These are phyloP conservation scores for Cladosporium sp. DNA, from an alignment of 2,329 filamentous ascomycete species.

Conservation along the genomic window DNA sequence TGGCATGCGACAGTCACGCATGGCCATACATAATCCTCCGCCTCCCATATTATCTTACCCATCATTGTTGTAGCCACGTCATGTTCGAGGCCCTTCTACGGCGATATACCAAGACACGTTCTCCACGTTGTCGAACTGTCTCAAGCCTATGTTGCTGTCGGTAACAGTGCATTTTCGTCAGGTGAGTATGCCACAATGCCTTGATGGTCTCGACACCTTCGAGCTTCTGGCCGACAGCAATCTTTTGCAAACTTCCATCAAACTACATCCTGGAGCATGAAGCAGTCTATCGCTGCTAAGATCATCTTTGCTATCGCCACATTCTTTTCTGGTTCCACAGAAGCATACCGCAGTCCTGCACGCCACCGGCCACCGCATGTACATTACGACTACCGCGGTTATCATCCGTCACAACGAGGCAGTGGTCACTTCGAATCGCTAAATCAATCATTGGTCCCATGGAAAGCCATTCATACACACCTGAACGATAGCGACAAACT, in stretches of 20 bases:
- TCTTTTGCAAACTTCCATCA: neutral
- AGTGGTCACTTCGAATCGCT: conserved; percentile 2
- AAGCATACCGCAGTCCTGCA: conserved; percentile 10
- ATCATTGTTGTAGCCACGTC: neutral
- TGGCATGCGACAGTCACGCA: neutral
- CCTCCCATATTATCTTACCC: too few species aligned
- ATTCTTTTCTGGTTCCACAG: conserved; percentile 1
- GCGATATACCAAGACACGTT: conserved; percentile 2
- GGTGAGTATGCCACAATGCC: neutral
- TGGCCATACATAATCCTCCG: too few species aligned
- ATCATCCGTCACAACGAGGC: conserved; percentile 6
- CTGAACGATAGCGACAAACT: neutral
- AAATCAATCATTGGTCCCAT: conserved; percentile 6
- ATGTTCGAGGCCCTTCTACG: neutral
- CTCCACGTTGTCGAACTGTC: conserved; percentile 9
- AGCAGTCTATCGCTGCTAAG: neutral
- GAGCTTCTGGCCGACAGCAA: neutral
- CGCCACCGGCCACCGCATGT: neutral
- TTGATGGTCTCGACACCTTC: neutral
- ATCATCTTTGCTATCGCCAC: neutral
- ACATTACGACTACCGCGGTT: conserved; percentile 6
- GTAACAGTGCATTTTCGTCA: conserved; percentile 2
- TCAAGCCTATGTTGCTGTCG: neutral
- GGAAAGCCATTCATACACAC: neutral
- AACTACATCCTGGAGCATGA: neutral